Base-by-base conservation (phyloP, 148 eudicot species). In the Cornus controversa region DNA sequence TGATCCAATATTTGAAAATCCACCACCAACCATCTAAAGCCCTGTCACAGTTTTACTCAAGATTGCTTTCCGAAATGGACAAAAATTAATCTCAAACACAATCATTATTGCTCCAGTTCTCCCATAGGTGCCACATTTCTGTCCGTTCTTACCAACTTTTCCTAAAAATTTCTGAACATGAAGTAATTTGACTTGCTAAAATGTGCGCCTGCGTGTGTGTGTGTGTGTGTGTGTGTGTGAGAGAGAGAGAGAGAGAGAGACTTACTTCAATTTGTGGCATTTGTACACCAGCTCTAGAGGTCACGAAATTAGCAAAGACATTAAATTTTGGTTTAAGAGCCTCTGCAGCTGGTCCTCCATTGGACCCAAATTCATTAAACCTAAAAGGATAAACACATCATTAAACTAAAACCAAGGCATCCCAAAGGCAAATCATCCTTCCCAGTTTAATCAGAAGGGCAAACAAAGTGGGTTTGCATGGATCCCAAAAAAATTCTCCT, bases 281-380 rank as follows among this genome's bases (percentile, higher is more conserved):
- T 79, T 91, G 74, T 62, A 88, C 18, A 60, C 98, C 97, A 42
- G 96, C 83, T 26, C 86, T 85, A 28, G 88, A 69, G 7, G 80
- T 45, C 28, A 90, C 82, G 67, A 86, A 89, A 29, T 92, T 87
- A 6, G 90, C 77, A 83, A 91, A 85, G 65, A 63, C 82, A 74
- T 79, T 77, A 74, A 92, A 88, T 84, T 92, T 92, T 36, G 93
- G 96, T 31, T 71, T 80, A 75, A 94, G 74, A 47, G 84, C 65
- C 77, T 81, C 89, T 10, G 94, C 92, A 22, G 95, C 96, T n/a
- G 89, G 85, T 9, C 98, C 98, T 47, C 97, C 98, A 84, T 91
- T 93, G 65, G 73, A 77, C 13, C 92, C 97, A 42, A 87, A 92
- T 36, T 90, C 94, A 81, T 82, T 91, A 80, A 86, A 94, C 86